phyloP scores from a whole-genome alignment of 257 asterid genomes.

The Fraxinus americana region DNA sequence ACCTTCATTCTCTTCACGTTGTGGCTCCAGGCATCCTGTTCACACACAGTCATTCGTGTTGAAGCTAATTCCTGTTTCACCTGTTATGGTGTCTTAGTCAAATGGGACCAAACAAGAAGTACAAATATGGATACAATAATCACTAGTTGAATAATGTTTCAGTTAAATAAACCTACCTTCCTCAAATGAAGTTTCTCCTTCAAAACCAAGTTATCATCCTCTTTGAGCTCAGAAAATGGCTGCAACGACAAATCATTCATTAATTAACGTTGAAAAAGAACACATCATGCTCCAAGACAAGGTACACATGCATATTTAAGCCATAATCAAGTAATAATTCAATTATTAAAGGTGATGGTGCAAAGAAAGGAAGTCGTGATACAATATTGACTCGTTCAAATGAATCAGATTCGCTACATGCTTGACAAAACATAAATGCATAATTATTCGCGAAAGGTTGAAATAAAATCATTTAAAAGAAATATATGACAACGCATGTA shows the following conservation, averaged over 20 bases:
- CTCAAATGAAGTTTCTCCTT: conserved; percentile 33
- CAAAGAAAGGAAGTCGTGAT: neutral
- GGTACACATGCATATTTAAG: neutral
- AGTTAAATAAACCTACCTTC: conserved; percentile 20
- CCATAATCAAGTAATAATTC: neutral
- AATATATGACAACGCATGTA: neutral
- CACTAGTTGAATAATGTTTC: neutral
- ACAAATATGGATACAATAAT: neutral
- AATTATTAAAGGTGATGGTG: neutral
- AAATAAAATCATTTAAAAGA: neutral
- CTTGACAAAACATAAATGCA: neutral
- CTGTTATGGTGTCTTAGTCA: neutral
- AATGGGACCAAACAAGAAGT: neutral
- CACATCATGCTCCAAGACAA: neutral
- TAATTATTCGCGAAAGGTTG: neutral
- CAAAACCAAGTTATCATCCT: conserved; percentile 37
- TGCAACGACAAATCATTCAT: neutral
- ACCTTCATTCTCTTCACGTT: conserved; percentile 45
- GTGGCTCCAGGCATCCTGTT: conserved; percentile 33
- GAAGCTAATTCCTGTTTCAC: conserved; percentile 36
- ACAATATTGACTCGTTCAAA: neutral
- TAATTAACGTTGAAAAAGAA: neutral
- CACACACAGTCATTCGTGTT: conserved; percentile 24
- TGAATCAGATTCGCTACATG: neutral
- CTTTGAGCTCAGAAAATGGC: conserved; percentile 35